Evolutionary conservation across 768 basidiomycete genomes (phyloP), one percentile per base, ranked within the genome.

Genomic region (Boletus coccyginus): DNA sequence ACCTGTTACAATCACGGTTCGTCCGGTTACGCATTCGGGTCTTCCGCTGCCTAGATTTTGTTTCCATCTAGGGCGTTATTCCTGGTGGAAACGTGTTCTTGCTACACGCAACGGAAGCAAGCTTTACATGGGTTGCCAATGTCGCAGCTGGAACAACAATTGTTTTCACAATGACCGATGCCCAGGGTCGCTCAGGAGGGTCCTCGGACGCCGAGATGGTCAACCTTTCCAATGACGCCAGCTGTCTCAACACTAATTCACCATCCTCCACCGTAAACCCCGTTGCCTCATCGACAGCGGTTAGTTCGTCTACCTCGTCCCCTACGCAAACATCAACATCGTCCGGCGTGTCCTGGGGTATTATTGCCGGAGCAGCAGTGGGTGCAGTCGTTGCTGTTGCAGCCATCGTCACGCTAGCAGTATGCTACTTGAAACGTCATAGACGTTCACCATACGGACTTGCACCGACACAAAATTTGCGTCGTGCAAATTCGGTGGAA

Each of bases 111-210:
- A 46, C 59, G 12, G 68, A 75, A 9, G 57, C 69, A 6, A 73
- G 70, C 4, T 84, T 72, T 60, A 63, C 68, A n/a, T 90, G 87
- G 89, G 70, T 64, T 33, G 81, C 80, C 17, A 75, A 84, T 66
- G 78, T 85, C 27, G 75, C 76, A 36, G 78, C 80, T 9, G 84
- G 84, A 6, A 89, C 85, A 2, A 75, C 76, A 4, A 66, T 87
- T 46, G 53, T 89, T 13, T 87, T 87, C 50, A 61, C 78, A 40
- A 75, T 87, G 80, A 70, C 75, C 3, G 84, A 86, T 59, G 67
- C 80, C 12, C 55, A 61, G 46, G 80, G 81, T 12, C 70, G 75
- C 44, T 74, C 77, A 53, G 88, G 88, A 47, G 88, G 88, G 19
- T 77, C 77, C 54, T 83, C 85, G n/a, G 77, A 83, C 59, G 56